phyloP scores from a whole-genome alignment of 192 early-diverging fungal species.

The Gonapodya sp. region DNA sequence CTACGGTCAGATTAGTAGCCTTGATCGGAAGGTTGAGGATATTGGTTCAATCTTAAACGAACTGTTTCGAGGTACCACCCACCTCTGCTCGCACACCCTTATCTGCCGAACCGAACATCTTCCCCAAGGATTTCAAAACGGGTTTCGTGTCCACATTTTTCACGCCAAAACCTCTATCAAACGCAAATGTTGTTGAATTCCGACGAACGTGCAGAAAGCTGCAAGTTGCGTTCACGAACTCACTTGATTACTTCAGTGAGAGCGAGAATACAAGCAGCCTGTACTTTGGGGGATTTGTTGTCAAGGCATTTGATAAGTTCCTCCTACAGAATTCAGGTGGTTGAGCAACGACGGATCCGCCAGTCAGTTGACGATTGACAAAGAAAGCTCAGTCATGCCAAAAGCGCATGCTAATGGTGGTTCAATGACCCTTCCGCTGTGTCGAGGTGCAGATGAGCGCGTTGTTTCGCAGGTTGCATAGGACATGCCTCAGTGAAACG shows the following conservation, averaged over 20 bases:
- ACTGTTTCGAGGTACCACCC: slow-evolving; percentile 12
- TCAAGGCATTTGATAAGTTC: slow-evolving; percentile 38
- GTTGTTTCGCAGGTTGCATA: too few relatives aligned
- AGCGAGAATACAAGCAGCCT: slow-evolving; percentile 57
- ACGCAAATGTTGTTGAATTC: too few relatives aligned
- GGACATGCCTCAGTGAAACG: too few relatives aligned
- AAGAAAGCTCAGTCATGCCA: too few relatives aligned
- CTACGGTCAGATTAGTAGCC: slow-evolving; percentile 60
- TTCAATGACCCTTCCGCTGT: too few relatives aligned
- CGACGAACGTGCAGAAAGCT: too few relatives aligned
- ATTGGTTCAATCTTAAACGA: slow-evolving; percentile 12
- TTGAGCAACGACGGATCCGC: too few relatives aligned
- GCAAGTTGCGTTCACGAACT: too few relatives aligned
- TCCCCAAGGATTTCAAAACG: slow-evolving; percentile 72
- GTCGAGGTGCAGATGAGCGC: too few relatives aligned
- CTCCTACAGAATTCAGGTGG: not conserved
- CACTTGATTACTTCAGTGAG: slow-evolving; percentile 45
- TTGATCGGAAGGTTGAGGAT: slow-evolving; percentile 13
- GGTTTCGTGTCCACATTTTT: slow-evolving; percentile 73
- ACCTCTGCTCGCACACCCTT: slow-evolving; percentile 86
- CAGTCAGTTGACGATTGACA: too few relatives aligned
- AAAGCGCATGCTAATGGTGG: too few relatives aligned
- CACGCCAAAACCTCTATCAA: slow-evolving; percentile 60
- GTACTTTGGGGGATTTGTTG: slow-evolving; percentile 87
- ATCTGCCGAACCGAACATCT: slow-evolving; percentile 89